These are phyloP conservation scores for Quercus mongolica DNA, from an alignment of 306 rosid species.

Conservation along the genomic window DNA sequence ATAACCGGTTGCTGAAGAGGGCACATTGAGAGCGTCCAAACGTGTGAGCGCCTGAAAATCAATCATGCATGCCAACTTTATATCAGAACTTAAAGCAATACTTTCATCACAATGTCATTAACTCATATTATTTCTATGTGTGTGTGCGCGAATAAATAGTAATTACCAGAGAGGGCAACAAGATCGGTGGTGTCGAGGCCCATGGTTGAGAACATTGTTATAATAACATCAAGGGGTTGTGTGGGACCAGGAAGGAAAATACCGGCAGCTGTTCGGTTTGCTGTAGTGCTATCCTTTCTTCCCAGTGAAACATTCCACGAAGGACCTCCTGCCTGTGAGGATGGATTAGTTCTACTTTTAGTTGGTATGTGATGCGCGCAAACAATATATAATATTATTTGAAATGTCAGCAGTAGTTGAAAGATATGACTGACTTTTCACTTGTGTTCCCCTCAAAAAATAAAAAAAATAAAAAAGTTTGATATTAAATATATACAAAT, in stretches of 20 bases:
- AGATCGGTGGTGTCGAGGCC: constrained; percentile 38
- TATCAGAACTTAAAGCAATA: no score
- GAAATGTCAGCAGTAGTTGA: not conserved
- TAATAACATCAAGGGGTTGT: constrained; percentile 15
- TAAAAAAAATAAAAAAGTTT: no score
- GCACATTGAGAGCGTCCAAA: constrained; percentile 12
- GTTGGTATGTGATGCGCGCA: no score
- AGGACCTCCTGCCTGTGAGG: constrained; percentile 42
- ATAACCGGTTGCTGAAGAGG: not conserved
- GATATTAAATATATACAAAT: no score
- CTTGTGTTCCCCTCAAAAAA: not conserved
- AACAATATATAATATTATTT: not conserved
- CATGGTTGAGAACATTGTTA: not conserved
- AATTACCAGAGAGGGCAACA: constrained; percentile 54
- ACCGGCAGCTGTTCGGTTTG: constrained; percentile 31
- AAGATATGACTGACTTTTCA: not conserved
- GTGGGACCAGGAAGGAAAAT: constrained; percentile 31
- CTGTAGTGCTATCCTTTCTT: constrained; percentile 51
- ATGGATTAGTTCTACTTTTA: no score
- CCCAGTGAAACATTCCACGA: constrained; percentile 46
- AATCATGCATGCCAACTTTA: not conserved
- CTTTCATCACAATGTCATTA: not conserved
- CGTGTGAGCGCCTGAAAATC: constrained; percentile 25
- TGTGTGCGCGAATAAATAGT: not conserved
- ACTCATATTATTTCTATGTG: no score